These are phyloP conservation scores for Nasturtium officinale DNA, from an alignment of 345 rosid species.

Conservation along the genomic window DNA sequence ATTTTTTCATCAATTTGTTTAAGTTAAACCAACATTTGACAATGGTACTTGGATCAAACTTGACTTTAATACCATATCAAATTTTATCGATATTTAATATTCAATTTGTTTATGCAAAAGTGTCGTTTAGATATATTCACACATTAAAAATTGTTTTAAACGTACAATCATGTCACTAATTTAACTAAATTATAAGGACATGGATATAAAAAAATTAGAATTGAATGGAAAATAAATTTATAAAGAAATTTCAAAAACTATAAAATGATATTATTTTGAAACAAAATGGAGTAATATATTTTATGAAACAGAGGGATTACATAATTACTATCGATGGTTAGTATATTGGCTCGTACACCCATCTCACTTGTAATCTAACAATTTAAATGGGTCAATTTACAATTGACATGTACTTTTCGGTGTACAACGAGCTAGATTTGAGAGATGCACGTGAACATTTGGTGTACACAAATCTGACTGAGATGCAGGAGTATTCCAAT, in stretches of 20 bases:
- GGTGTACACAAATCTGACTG: constrained; percentile 10
- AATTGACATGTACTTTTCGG: constrained; percentile 14
- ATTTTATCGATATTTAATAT: background rate
- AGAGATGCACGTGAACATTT: constrained; percentile 40
- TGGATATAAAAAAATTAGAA: too few relatives aligned
- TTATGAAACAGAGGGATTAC: background rate
- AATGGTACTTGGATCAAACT: background rate
- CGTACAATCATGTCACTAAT: too few relatives aligned
- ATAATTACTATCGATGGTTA: background rate
- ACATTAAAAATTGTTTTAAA: too few relatives aligned
- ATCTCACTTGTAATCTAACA: background rate
- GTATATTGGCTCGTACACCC: background rate
- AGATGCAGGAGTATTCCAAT: constrained; percentile 31
- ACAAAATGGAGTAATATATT: too few relatives aligned
- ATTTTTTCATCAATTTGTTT: background rate
- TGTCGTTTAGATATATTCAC: too few relatives aligned
- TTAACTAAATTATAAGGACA: too few relatives aligned
- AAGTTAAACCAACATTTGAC: background rate
- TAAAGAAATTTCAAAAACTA: too few relatives aligned
- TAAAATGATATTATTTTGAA: too few relatives aligned
- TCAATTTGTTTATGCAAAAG: background rate
- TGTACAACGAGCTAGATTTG: constrained; percentile 33
- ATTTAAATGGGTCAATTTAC: background rate
- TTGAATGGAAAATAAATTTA: too few relatives aligned
- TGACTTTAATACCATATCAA: background rate